Base-by-base conservation (phyloP, 345 rosid genomes). In the Bretschneidera sinensis region DNA sequence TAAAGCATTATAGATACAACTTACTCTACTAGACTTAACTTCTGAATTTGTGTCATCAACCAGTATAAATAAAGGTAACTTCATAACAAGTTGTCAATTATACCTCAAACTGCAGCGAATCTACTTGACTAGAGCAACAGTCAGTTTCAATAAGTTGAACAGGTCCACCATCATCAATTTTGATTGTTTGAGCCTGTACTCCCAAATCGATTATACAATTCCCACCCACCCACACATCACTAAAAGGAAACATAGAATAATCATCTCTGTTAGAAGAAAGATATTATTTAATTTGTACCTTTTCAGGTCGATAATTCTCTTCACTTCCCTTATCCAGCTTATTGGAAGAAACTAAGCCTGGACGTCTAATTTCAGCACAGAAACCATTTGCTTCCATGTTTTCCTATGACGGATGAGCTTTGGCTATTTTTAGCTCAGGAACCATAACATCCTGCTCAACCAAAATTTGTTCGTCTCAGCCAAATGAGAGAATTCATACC, bases 91-190 rank as follows among this genome's bases (percentile, higher is more conserved):
- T 17, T 21, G 57, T 18, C 25, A 60, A 48, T 50, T 58, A 62
- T 85, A 91, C 98, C 96, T 91, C 96, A 79, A 88, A 86, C 65
- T 87, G 84, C 60, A 88, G 76, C 65, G 73, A 80, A 72, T 76
- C 62, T 17, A 72, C 65, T 28, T 73, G 64, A 53, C 64, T 67
- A 21, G 78, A 75, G 70, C 18, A 65, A 62, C 64, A 54, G 54
- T 56, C 68, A 62, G 61, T 73, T 62, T 77, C 76, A 64, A 62
- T 57, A 61, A 72, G 75, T 73, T 64, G 65, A 72, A 56, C 51
- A 54, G 56, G 49, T 64, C 31, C 69, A 69, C 51, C 69, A 71
- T n/a, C n/a, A n/a, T 70, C 61, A 34, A 19, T 35, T 43, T 61
- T 68, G 60, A 67, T 61, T 65, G 59, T 43, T 50, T 50, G 61